These are phyloP conservation scores for Trichocomaceae sp. DNA, from an alignment of 2,329 filamentous ascomycete genomes.

Conservation along the genomic window DNA sequence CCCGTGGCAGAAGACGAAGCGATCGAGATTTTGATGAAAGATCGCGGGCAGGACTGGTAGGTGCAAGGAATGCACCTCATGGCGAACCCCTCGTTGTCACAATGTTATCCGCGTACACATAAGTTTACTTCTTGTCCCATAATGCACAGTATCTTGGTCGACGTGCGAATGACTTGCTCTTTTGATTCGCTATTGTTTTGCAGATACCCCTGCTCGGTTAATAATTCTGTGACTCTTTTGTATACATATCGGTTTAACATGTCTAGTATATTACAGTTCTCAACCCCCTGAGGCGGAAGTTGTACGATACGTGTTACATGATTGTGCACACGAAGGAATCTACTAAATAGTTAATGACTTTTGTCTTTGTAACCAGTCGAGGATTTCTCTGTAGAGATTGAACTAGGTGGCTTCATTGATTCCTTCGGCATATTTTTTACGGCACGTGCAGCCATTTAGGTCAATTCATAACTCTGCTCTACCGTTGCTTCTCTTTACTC, in stretches of 20 bases:
- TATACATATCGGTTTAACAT: slow-evolving; percentile 2
- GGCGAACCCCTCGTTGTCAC: not conserved
- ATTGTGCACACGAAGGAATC: not conserved
- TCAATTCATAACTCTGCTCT: not conserved
- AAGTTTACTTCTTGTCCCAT: not conserved
- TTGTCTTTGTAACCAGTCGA: not conserved
- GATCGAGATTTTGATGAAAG: slow-evolving; percentile 40
- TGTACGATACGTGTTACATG: not conserved
- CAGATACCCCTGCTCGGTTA: slow-evolving; percentile 11
- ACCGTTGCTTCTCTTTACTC: not conserved
- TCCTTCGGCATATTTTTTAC: not conserved
- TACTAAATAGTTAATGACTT: not conserved
- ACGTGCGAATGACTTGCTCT: slow-evolving; percentile 2
- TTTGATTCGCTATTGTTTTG: slow-evolving; percentile 2
- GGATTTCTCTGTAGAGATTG: not conserved
- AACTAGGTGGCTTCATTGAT: not conserved
- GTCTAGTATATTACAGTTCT: not conserved
- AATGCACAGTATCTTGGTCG: slow-evolving; percentile 1
- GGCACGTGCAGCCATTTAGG: not conserved
- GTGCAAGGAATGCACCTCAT: not conserved
- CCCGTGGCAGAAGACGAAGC: slow-evolving; percentile 39
- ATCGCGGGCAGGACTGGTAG: slow-evolving; percentile 41
- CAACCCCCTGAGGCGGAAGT: not conserved
- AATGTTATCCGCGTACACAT: not conserved
- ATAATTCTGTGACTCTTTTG: not conserved